Base-by-base conservation (phyloP, 2,329 filamentous ascomycete species). In the Penicillium aurantiogriseum region DNA sequence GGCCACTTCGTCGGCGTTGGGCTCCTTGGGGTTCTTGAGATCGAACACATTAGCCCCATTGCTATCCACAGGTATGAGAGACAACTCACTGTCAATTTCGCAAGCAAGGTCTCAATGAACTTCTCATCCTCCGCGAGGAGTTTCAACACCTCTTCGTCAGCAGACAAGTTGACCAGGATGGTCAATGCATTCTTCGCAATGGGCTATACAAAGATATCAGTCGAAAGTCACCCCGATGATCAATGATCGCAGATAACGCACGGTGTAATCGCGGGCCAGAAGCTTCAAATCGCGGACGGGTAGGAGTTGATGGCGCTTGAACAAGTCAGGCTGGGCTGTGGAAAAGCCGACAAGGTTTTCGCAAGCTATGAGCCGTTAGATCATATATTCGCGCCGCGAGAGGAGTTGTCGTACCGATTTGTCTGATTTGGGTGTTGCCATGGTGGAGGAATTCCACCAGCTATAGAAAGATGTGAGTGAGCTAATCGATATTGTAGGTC, bases 171-270 rank as follows among this genome's bases (percentile, higher is more conserved):
- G 65, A 97, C 93, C 44, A 81, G 68, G 51, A 80, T 80, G 15
- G 87, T 95, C 65, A 97, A 78, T 38, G 90, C 92, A 85, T 96
- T 89, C 73, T 94, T 91, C n/a, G 93, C 90, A 60, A 97, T 96
- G 73, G 89, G 86, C 87, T 95, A 62, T 4, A 44, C 21, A 44
- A 39, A 52, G 15, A 35, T 48, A 59, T 59, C 44, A 56, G 54
- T 51, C 35, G 29, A 25, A 35, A 39, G 48, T 58, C 50, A 38
- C 48, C 40, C 42, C 21, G 25, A 56, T 17, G 8, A n/a, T 23
- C 21, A 25, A 56, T 17, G 8, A n/a, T 23, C 27, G 51, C 42
- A 33, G 21, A 31, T 50, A 42, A 76, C 86, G 69, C 79, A 94
- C 90, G 48, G 86, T 82, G 70, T 96, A 90, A 73, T 97, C 94